phyloP scores from a whole-genome alignment of 176 grass and related monocot genomes.

The Hordeum vulgare region DNA sequence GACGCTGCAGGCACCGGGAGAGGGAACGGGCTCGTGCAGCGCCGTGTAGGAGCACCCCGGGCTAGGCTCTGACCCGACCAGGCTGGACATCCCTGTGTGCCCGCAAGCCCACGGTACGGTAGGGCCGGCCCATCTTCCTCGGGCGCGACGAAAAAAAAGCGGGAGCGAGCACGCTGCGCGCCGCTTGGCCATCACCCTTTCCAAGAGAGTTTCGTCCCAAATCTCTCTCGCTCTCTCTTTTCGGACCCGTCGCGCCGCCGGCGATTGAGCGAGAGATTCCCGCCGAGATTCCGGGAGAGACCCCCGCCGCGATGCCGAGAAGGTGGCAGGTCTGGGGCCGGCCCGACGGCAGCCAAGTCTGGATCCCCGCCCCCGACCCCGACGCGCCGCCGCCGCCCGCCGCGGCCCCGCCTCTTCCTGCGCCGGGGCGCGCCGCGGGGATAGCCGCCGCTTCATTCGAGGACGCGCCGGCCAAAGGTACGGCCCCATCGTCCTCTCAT shows the following conservation, averaged over 20 bases:
- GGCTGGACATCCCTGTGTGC: too few relatives aligned
- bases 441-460: not conserved
- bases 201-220: not conserved
- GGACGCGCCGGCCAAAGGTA: not conserved
- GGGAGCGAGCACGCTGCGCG: too few relatives aligned
- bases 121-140: too few relatives aligned
- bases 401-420: not conserved
- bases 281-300: not conserved
- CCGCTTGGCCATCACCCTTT: too few relatives aligned
- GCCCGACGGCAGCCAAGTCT: conserved; percentile 31
- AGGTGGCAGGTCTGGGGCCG: conserved; percentile 38
- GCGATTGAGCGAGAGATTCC: not conserved
- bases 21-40: too few relatives aligned
- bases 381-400: not conserved
- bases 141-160: too few relatives aligned
- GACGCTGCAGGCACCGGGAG: too few relatives aligned
- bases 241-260: not conserved
- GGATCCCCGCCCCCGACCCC: conserved; percentile 22
- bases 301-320: not conserved
- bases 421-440: not conserved
- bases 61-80: too few relatives aligned
- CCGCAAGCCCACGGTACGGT: too few relatives aligned
- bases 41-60: too few relatives aligned
- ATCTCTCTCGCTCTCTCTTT: not conserved
- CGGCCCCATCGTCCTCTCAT: not conserved